A percentile compares a stretch with the other conserved stretches of the same genome.
Evolutionary conservation across 768 basidiomycete species (phyloP).

Genomic region (Tephrocybe sp.): DNA sequence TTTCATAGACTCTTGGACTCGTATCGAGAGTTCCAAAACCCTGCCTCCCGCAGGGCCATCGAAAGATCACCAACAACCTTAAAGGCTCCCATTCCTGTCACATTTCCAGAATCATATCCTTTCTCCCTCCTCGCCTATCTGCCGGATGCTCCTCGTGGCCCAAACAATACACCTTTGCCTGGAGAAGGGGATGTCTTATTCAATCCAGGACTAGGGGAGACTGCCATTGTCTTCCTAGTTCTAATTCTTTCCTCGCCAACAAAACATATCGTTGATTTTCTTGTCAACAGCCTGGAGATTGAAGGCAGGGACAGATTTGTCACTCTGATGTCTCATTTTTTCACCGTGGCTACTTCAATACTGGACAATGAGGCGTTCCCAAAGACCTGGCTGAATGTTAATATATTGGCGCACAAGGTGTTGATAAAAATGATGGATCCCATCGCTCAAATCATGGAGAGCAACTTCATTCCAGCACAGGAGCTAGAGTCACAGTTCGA

Average conservation of each 20-base stretch:
- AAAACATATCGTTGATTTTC: constrained; percentile 73
- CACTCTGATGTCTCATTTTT: constrained; percentile 69
- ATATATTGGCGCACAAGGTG: constrained; percentile 84
- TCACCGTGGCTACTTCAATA: constrained; percentile 79
- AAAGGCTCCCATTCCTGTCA: constrained; percentile 64
- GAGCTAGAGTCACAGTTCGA: constrained; percentile 70
- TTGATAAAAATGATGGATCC: constrained; percentile 88
- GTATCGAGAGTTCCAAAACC: constrained; percentile 78
- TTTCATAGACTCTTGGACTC: constrained; percentile 76
- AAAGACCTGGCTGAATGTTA: constrained; percentile 87
- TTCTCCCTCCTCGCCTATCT: constrained; percentile 76
- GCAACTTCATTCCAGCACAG: constrained; percentile 75
- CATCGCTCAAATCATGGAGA: constrained; percentile 72
- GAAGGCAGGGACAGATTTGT: constrained; percentile 85
- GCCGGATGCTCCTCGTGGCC: constrained; percentile 51
- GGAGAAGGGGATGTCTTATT: constrained; percentile 54
- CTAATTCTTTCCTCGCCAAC: constrained; percentile 79
- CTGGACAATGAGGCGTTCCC: constrained; percentile 89
- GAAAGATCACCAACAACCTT: constrained; percentile 62
- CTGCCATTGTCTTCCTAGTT: constrained; percentile 80
- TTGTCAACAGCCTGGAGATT: constrained; percentile 82
- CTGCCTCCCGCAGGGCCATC: constrained; percentile 65
- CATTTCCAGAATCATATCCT: constrained; percentile 94
- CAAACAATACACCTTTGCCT: constrained; percentile 37
- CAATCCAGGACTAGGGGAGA: constrained; percentile 81